Conservation (phyloP, 129 eudicot genomes). For the carrot (Daucus carota) region DH1_v3.0 NC_030382.2:11311001-11311500, state of each 20-base stretch:
- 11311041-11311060: too few species aligned
- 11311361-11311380: neutral
- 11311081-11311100: too few species aligned
- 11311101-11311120: too few species aligned
- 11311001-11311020: too few species aligned
- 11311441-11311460: constrained; percentile 10
- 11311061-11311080: too few species aligned
- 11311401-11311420: neutral
- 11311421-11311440: neutral
- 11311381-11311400: neutral
- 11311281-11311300: constrained; percentile 26
- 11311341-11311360: constrained; percentile 26
- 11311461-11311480: constrained; percentile 20
- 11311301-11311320: constrained; percentile 28
- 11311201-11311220: neutral
- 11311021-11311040: too few species aligned
- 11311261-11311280: neutral
- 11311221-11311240: neutral
- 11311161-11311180: neutral
- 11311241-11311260: neutral
- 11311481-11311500: constrained; percentile 19
- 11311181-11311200: neutral
- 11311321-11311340: constrained; percentile 23
- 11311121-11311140: too few species aligned
- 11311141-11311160: too few species aligned